Percentiles rank a stretch among this genome's conserved stretches.
Conservation (phyloP, 2,329 filamentous ascomycete genomes). For the Whalleya microplaca region DNA sequence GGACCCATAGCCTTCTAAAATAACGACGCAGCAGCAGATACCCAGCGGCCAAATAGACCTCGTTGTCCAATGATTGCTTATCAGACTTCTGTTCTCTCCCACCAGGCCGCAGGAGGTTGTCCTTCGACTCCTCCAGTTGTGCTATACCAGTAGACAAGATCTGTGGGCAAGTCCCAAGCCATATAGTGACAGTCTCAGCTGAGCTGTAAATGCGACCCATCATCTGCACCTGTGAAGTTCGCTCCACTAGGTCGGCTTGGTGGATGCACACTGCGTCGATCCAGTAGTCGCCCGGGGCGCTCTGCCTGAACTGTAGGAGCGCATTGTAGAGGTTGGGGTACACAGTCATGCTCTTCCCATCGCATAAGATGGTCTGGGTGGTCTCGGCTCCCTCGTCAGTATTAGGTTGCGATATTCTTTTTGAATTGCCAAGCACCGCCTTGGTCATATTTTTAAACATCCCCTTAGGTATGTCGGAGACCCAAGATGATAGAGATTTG, state of each 20-base stretch:
- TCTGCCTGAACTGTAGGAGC: conserved; percentile 5
- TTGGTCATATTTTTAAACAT: background rate
- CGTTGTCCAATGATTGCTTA: background rate
- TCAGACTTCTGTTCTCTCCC: background rate
- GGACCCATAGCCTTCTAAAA: conserved; percentile 12
- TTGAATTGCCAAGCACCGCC: no score
- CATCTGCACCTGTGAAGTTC: conserved; percentile 10
- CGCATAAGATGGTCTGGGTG: conserved; percentile 1
- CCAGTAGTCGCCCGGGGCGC: conserved; percentile 13
- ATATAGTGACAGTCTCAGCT: conserved; percentile 1
- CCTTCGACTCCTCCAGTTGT: background rate
- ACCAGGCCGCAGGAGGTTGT: background rate
- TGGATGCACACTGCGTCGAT: conserved; percentile 21
- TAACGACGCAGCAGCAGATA: conserved; percentile 13
- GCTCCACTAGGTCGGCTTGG: conserved; percentile 10
- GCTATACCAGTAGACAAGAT: conserved; percentile 1
- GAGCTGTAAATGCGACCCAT: conserved; percentile 10
- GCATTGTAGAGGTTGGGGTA: conserved; percentile 12
- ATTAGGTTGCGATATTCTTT: no score
- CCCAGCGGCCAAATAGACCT: background rate
- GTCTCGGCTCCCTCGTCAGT: background rate
- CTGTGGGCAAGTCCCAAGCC: conserved; percentile 1
- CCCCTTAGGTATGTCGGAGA: background rate
- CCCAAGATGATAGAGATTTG: background rate
- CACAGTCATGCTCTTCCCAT: conserved; percentile 8